These are phyloP conservation scores for Lachnellula willkommii DNA, from an alignment of 2,329 filamentous ascomycete genomes.

Conservation along the genomic window DNA sequence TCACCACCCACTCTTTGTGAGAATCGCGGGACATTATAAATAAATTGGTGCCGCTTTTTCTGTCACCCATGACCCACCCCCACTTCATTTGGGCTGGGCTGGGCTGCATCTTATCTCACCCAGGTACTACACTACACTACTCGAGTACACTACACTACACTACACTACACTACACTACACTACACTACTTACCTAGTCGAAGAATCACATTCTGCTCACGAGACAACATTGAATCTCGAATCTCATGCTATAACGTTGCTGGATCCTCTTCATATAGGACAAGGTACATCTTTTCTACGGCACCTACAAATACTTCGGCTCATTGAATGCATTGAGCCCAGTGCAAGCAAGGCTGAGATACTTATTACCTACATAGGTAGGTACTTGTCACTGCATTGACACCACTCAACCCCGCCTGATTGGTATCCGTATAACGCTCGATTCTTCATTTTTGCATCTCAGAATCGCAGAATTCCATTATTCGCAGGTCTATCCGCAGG, in stretches of 20 bases:
- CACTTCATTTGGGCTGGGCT: too few relatives aligned
- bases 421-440: not conserved
- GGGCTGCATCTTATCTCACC: not conserved
- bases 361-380: not conserved
- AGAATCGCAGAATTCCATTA: not conserved
- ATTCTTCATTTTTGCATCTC: not conserved
- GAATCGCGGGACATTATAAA: too few relatives aligned
- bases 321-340: not conserved
- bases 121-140: not conserved
- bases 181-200: not conserved
- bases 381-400: not conserved
- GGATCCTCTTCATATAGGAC: not conserved
- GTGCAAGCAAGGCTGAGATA: not conserved
- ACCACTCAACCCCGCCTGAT: not conserved
- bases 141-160: too few relatives aligned
- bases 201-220: not conserved
- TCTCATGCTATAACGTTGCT: not conserved
- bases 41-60: too few relatives aligned
- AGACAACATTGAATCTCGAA: not conserved
- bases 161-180: too few relatives aligned
- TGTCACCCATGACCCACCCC: too few relatives aligned
- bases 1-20: too few relatives aligned
- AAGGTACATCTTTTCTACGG: not conserved
- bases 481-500: not conserved
- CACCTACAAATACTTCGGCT: not conserved